Evolutionary conservation across 345 rosid species (phyloP).

Genomic region (Syzygium oleosum): DNA sequence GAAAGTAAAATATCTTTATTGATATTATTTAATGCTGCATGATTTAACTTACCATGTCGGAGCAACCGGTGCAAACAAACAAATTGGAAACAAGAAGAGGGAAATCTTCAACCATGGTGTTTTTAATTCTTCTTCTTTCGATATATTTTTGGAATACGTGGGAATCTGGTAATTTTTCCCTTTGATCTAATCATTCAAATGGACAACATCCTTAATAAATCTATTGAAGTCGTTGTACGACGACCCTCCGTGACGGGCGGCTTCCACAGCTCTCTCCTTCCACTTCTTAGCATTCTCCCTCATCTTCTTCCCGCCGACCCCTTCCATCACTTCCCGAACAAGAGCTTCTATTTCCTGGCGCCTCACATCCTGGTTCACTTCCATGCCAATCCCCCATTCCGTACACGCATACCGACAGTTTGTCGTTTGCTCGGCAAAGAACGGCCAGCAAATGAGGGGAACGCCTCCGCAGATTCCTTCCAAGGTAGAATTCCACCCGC

Average conservation of each 20-base stretch:
- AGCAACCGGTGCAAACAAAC: neutral
- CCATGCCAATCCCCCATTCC: conserved; percentile 20
- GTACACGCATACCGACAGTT: conserved; percentile 18
- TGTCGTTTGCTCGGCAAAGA: conserved; percentile 22
- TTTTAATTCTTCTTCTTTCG: neutral
- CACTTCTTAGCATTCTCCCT: conserved; percentile 18
- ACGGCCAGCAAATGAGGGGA: conserved; percentile 25
- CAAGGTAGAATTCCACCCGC: conserved; percentile 27
- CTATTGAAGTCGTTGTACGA: conserved; percentile 6
- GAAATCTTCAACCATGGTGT: neutral
- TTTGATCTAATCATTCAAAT: neutral
- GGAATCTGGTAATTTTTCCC: neutral
- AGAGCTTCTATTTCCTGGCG: conserved; percentile 8
- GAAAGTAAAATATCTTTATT: neutral
- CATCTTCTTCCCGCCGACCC: conserved; percentile 5
- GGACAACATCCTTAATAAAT: conserved; percentile 8
- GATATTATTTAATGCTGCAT: neutral
- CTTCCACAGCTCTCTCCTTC: conserved; percentile 16
- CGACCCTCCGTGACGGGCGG: conserved; percentile 7
- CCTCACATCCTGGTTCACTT: conserved; percentile 12
- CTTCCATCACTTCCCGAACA: conserved; percentile 14
- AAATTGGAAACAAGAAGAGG: neutral
- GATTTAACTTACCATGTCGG: neutral
- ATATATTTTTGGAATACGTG: neutral
- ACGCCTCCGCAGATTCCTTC: conserved; percentile 16